A percentile compares a stretch with the other conserved stretches of the same genome.
These are phyloP conservation scores for Stachybotrys chartarum DNA, from an alignment of 2,329 filamentous ascomycete genomes.

Conservation along the genomic window DNA sequence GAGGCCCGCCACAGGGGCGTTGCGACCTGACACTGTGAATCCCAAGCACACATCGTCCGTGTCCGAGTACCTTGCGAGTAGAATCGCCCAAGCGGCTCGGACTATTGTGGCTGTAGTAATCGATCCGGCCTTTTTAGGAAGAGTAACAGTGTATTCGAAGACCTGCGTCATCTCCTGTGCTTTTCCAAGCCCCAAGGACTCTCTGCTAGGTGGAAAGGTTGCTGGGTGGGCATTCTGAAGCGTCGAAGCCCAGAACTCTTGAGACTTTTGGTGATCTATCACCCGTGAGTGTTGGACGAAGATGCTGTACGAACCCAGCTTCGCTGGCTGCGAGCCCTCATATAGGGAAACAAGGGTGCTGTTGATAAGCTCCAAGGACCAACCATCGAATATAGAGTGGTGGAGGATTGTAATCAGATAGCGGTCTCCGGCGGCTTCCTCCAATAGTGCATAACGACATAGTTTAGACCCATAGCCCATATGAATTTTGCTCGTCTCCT, in stretches of 20 bases:
- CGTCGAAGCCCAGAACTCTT: neutral
- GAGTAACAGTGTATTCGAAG: neutral
- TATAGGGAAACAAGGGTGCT: neutral
- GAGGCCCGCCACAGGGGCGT: conserved; percentile 40
- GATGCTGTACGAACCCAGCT: neutral
- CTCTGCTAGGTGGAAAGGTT: neutral
- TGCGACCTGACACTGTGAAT: conserved; percentile 45
- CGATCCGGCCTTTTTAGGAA: neutral
- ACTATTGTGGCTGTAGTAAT: neutral
- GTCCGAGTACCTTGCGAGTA: neutral
- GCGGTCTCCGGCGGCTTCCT: neutral
- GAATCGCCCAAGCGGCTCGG: neutral
- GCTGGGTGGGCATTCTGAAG: neutral
- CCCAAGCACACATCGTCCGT: conserved; percentile 41
- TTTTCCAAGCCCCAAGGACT: neutral
- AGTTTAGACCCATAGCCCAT: conserved; percentile 5
- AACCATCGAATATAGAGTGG: conserved; percentile 21
- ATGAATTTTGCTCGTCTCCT: neutral
- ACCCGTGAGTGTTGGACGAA: neutral
- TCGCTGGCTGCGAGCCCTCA: neutral
- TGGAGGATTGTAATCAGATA: conserved; percentile 18
- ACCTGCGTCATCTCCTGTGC: neutral
- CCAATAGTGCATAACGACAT: conserved; percentile 2
- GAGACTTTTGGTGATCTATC: neutral
- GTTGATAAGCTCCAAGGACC: conserved; percentile 11